Evolutionary conservation across 2,329 filamentous ascomycete species (phyloP), one percentile per base, ranked within the genome.

Genomic region (Alternaria brassicicola): DNA sequence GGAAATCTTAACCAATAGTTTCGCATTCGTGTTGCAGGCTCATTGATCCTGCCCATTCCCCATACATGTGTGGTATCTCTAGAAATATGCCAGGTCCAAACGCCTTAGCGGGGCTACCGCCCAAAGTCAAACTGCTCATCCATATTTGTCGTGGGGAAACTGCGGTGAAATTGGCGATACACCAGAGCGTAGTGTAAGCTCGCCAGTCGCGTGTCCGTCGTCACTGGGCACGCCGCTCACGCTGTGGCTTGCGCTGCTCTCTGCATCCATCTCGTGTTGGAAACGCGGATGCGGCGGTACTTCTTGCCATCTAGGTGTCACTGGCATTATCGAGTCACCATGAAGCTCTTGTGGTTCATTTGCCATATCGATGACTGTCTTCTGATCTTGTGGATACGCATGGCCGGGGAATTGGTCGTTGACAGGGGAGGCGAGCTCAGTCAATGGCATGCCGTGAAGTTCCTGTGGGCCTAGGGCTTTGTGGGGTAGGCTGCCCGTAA

Each of bases 181-280:
- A 7, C 52, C 62, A 6, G 53, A 61, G 12, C 57, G 50, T 3
- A 39, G 38, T 15, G 54, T 55, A 28, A 42, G 2, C 9, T 62
- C 64, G 23, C 58, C 35, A 15, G 51, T 58, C n/a, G 56, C 48
- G 7, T 52, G 57, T 6, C 62, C 65, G 55, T 72, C 66, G 5
- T 70, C 69, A 26, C 69, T 73, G 19, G 65, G 64, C 19, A 62
- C 59, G 26, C 61, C 61, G 42, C 71, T 74, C 49, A 67, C 56
- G 7, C 57, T 64, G 30, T 61, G 64, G 31, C 54, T 65, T 10
- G 57, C 42, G 30, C 42, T 62, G 50, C 67, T 67, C 17, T 59
- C 59, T 2, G 55, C 64, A 41, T 71, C 71, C 51, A 64, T 60
- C 9, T 71, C 69, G 26, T 66, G 54, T 25, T 63, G 60, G 19